Conservation (phyloP, 192 early-diverging fungal species). For the Coemansia sp. region DNA sequence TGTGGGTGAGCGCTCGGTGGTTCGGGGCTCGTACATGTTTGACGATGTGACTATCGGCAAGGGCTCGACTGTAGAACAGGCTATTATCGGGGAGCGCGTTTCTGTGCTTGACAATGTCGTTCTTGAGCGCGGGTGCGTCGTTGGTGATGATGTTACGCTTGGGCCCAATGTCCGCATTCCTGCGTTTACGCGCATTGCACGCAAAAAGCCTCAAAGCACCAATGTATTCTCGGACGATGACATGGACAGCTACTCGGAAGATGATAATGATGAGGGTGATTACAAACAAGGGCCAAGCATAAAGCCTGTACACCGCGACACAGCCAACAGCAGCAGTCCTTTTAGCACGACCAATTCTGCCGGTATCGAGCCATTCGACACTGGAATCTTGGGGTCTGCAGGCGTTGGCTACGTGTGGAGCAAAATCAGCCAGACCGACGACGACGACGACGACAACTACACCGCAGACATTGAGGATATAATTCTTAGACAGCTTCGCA, state of each 20-base stretch:
- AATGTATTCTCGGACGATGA: constrained; percentile 22
- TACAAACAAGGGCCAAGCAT: neutral
- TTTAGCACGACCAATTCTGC: neutral
- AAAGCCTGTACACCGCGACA: neutral
- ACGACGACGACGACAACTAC: constrained; percentile 49
- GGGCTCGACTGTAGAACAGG: constrained; percentile 62
- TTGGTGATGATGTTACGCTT: constrained; percentile 64
- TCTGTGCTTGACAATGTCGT: constrained; percentile 63
- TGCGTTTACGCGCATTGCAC: constrained; percentile 64
- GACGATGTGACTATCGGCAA: constrained; percentile 69
- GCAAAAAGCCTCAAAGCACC: constrained; percentile 13
- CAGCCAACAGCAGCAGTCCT: neutral
- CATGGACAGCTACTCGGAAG: constrained; percentile 23
- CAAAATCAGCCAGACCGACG: neutral
- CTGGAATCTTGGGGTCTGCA: constrained; percentile 54
- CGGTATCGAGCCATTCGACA: constrained; percentile 29
- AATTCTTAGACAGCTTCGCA: constrained; percentile 27
- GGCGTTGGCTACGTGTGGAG: constrained; percentile 65
- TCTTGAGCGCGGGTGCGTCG: constrained; percentile 72
- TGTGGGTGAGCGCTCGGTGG: constrained; percentile 74
- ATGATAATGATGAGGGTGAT: constrained; percentile 50
- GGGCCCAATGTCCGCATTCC: constrained; percentile 73
- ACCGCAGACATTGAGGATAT: constrained; percentile 44
- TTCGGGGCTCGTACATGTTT: constrained; percentile 87
- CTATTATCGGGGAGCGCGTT: constrained; percentile 77